A percentile compares a stretch with the other conserved stretches of the same genome.
Conservation (phyloP, 2,329 filamentous ascomycete genomes). For the Blastomyces parvus region DNA sequence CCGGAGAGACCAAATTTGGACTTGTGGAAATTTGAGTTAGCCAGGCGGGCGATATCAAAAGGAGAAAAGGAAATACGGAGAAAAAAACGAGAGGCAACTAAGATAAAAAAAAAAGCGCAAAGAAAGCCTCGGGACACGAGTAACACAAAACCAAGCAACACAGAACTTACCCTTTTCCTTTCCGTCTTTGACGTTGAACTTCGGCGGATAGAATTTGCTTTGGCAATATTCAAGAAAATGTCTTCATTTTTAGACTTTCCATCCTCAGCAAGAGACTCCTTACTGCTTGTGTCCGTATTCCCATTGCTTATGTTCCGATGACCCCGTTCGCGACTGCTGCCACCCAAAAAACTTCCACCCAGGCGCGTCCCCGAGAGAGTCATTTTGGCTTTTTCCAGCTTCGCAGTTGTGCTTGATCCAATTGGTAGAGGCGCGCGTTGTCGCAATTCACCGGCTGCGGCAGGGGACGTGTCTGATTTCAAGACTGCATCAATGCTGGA, state of each 20-base stretch:
- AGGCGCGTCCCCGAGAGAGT: constrained; percentile 13
- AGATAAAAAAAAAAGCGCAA: neutral
- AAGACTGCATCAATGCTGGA: constrained; percentile 20
- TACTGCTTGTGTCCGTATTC: constrained; percentile 18
- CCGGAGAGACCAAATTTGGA: constrained; percentile 32
- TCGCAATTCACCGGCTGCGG: constrained; percentile 24
- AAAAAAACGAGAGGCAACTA: constrained; percentile 1
- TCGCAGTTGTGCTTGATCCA: neutral
- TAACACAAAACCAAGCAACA: neutral
- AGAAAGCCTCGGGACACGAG: neutral
- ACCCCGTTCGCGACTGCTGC: constrained; percentile 13
- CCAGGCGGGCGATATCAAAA: neutral
- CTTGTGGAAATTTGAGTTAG: constrained; percentile 20
- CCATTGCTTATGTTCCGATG: neutral
- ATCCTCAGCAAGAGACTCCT: constrained; percentile 30
- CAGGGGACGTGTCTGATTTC: constrained; percentile 19
- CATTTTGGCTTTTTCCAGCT: constrained; percentile 5
- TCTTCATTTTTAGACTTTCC: constrained; percentile 34
- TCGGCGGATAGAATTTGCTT: constrained; percentile 31
- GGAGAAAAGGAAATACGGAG: neutral
- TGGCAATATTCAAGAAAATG: constrained; percentile 40
- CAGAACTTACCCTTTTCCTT: constrained; percentile 19
- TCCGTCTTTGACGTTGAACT: constrained; percentile 32
- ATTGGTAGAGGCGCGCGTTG: constrained; percentile 4
- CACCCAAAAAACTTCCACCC: constrained; percentile 18